Evolutionary conservation across 106 monocot species (phyloP), one percentile per base, ranked within the genome.

Genomic region (Iris macrosiphon): DNA sequence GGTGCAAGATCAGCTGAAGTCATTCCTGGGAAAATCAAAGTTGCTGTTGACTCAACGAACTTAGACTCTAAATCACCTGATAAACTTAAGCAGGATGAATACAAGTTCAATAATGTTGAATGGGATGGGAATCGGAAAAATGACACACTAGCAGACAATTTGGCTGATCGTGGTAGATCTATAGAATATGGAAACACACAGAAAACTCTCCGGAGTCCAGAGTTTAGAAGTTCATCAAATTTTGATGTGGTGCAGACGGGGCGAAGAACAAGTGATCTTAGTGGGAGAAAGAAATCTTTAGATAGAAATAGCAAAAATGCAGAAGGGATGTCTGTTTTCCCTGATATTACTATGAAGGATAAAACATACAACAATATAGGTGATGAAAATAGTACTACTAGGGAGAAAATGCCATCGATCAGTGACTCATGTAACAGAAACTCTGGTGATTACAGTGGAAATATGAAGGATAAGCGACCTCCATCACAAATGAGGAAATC

Each of bases 341-440:
- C 40, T 60, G 78, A 74, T 49, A 44, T 65, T 45, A 29, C 47
- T 32, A 17, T 25, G 6, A 78, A 69, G 49, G 67, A 74, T 31
- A 81, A 75, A 61, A 22, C 22, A 37, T 37, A 39, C 20, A 76
- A 69, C 27, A 59, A 54, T 72, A 52, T 55, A 14, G 57, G 23
- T 48, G 70, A 73, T 60, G 72, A 48, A 37, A 58, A 76, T 20
- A 46, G 19, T 30, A 65, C 31, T 45, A 66, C 28, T 60, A 42
- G 31, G 35, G 76, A 74, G 23, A 70, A 62, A 56, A 3, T 43
- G 4, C 62, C 45, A 37, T 51, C 68, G 21, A 16, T 62, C 34
- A 40, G 55, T 52, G 78, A 82, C 19, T 61, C 69, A 39, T 26
- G 42, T 46, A 60, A 49, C 29, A 67, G 51, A 47, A 80, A 68